These are phyloP conservation scores for Punctularia strigosozonata DNA, from an alignment of 768 basidiomycete species.

Conservation along the genomic window DNA sequence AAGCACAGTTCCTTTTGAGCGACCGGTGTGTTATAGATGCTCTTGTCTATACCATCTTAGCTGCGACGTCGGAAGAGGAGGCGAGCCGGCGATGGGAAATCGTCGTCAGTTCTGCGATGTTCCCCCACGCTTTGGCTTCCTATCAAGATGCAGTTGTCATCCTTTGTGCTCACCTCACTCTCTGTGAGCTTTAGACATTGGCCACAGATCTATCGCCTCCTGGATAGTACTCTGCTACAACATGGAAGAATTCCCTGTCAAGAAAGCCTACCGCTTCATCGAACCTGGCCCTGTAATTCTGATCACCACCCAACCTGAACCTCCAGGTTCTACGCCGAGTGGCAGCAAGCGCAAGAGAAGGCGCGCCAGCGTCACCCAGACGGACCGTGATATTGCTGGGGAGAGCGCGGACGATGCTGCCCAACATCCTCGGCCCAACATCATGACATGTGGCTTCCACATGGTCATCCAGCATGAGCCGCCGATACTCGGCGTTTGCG, in stretches of 20 bases:
- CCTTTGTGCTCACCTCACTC: too few relatives aligned
- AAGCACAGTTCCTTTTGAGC: constrained; percentile 29
- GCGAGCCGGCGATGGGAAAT: too few relatives aligned
- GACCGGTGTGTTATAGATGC: constrained; percentile 60
- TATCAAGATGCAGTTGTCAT: too few relatives aligned
- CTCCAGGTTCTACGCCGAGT: too few relatives aligned
- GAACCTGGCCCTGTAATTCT: not conserved
- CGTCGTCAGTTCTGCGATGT: too few relatives aligned
- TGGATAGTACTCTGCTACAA: too few relatives aligned
- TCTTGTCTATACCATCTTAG: constrained; percentile 47
- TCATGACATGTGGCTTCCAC: not conserved
- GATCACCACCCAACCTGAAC: not conserved
- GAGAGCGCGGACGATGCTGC: too few relatives aligned
- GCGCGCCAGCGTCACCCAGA: too few relatives aligned
- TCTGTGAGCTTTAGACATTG: too few relatives aligned
- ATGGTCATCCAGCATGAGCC: not conserved
- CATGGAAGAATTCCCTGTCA: not conserved
- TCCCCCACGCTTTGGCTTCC: too few relatives aligned
- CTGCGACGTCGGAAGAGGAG: constrained; percentile 24
- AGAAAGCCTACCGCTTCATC: not conserved
- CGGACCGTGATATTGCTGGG: not conserved
- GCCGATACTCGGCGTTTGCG: not conserved
- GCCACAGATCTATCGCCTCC: too few relatives aligned
- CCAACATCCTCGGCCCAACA: not conserved
- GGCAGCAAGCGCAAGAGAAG: too few relatives aligned